These are phyloP conservation scores for Populus tremula DNA, from an alignment of 345 rosid species.

Conservation along the genomic window DNA sequence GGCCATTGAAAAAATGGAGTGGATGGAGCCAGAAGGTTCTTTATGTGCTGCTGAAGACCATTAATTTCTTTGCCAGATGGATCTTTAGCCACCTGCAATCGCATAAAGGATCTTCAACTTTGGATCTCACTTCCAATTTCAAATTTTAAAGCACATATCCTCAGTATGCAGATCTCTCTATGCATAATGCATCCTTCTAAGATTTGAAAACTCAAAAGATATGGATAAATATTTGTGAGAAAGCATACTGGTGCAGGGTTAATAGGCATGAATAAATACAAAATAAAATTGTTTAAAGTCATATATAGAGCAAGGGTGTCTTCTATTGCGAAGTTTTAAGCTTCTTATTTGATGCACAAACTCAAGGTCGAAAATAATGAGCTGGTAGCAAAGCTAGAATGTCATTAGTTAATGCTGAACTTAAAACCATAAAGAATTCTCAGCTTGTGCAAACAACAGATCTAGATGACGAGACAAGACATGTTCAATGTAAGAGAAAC, in stretches of 20 bases:
- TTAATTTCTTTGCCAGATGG: conserved; percentile 83
- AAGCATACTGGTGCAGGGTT: not conserved
- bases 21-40: conserved; percentile 71
- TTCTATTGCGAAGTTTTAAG: no score
- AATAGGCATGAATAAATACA: no score
- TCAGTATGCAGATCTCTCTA: no score
- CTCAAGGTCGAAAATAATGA: not conserved
- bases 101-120: not conserved
- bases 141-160: not conserved
- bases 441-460: no score
- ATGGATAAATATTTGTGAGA: not conserved
- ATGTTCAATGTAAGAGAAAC: not conserved
- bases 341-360: no score
- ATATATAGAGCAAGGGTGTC: no score
- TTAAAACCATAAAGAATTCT: no score
- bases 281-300: no score
- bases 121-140: not conserved
- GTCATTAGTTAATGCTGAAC: no score
- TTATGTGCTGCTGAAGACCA: conserved; percentile 88
- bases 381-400: not conserved
- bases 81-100: conserved; percentile 72
- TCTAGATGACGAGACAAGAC: not conserved
- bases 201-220: not conserved
- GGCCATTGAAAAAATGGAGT: conserved; percentile 90
- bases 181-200: not conserved